A percentile compares a stretch with the other conserved stretches of the same genome.
These are phyloP conservation scores for Scutellaria barbata DNA, from an alignment of 257 asterid species.

Conservation along the genomic window DNA sequence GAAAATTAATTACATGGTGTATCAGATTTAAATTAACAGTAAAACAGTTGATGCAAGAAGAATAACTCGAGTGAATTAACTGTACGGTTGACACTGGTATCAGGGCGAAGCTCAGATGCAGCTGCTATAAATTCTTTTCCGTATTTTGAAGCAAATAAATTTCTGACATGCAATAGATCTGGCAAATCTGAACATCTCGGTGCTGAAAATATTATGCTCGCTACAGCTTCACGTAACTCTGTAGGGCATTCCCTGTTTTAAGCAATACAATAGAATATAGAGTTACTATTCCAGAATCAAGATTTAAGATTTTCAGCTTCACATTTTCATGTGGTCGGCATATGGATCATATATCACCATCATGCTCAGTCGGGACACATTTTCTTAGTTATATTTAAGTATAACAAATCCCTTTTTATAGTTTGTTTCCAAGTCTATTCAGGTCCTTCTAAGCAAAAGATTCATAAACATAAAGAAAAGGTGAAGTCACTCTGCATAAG, in stretches of 20 bases:
- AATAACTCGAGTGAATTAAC: constrained; percentile 50
- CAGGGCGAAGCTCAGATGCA: constrained; percentile 95
- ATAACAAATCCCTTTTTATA: background rate
- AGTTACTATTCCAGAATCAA: background rate
- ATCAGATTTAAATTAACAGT: constrained; percentile 12
- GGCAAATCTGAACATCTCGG: constrained; percentile 97
- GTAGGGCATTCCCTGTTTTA: constrained; percentile 82
- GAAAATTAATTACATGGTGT: constrained; percentile 32
- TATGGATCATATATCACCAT: too few species aligned
- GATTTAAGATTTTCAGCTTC: background rate
- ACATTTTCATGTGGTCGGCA: too few species aligned
- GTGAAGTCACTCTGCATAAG: background rate
- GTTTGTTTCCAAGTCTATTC: background rate
- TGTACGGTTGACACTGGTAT: constrained; percentile 91
- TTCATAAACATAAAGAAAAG: background rate
- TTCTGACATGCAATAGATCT: constrained; percentile 76
- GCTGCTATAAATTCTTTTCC: constrained; percentile 94
- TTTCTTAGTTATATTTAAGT: too few species aligned
- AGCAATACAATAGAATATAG: constrained; percentile 29
- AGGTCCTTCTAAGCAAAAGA: background rate
- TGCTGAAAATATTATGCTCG: constrained; percentile 93
- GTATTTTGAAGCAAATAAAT: constrained; percentile 78
- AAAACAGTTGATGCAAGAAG: background rate
- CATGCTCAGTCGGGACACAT: too few species aligned
- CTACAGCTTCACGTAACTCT: constrained; percentile 87